phyloP scores from a whole-genome alignment of 1,139 yeast genomes.

The Keqinozyma sinolaborantium region DNA sequence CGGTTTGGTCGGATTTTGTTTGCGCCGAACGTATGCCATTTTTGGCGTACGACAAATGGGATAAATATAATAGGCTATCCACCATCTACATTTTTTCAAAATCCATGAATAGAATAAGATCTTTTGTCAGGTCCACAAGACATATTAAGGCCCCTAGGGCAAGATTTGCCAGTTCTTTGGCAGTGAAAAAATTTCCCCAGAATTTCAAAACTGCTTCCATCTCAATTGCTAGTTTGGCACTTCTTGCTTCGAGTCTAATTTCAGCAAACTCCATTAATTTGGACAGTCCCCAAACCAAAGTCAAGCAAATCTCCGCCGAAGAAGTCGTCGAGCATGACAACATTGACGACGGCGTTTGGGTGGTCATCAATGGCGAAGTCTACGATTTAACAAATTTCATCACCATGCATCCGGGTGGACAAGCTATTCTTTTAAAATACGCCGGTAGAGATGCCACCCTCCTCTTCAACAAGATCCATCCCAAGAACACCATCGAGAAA shows the following conservation, averaged over 20 bases:
- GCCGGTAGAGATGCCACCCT: constrained; percentile 26
- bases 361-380: constrained; percentile 22
- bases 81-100: neutral
- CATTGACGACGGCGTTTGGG: constrained; percentile 18
- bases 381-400: constrained; percentile 26
- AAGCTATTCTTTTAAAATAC: constrained; percentile 17
- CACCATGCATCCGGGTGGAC: constrained; percentile 25
- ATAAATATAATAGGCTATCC: neutral
- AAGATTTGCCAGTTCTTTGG: neutral
- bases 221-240: constrained; percentile 1
- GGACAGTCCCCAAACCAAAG: constrained; percentile 1
- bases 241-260: neutral
- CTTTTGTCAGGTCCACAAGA: neutral
- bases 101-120: neutral
- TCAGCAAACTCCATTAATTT: constrained; percentile 1
- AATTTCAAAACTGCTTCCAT: neutral
- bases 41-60: too few relatives aligned
- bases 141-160: neutral
- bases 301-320: constrained; percentile 6
- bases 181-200: neutral
- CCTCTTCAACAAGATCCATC: constrained; percentile 14
- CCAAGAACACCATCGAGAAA: constrained; percentile 14
- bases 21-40: neutral
- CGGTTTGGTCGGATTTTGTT: neutral
- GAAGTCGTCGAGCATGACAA: constrained; percentile 12